Evolutionary conservation across 768 basidiomycete species (phyloP).

Genomic region (Cubamyces sp.): DNA sequence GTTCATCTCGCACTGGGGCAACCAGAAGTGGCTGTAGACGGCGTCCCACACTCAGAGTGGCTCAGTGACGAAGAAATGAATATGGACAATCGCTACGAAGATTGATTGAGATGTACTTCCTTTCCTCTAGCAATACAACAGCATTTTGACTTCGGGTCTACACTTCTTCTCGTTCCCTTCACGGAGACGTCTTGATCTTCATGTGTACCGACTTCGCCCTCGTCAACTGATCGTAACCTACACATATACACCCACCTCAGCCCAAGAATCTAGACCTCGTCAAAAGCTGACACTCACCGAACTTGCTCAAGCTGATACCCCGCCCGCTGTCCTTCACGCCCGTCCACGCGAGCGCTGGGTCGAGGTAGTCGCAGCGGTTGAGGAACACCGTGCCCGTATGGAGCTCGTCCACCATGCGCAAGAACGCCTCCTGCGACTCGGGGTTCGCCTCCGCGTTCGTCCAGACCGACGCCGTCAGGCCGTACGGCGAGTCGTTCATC

Average conservation of each 20-base stretch:
- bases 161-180: not conserved
- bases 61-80: not conserved
- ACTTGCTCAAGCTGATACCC: constrained; percentile 88
- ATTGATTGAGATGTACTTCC: not conserved
- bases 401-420: constrained; percentile 67
- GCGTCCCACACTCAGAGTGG: not conserved
- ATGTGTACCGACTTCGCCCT: constrained; percentile 81
- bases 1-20: constrained; percentile 33
- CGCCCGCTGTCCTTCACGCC: constrained; percentile 94
- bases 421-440: constrained; percentile 71
- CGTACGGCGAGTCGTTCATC: constrained; percentile 97
- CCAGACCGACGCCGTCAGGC: constrained; percentile 95
- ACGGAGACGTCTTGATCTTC: constrained; percentile 63
- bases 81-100: no score
- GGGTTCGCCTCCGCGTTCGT: constrained; percentile 67
- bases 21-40: constrained; percentile 30
- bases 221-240: constrained; percentile 87
- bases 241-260: no score
- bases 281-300: constrained; percentile 75
- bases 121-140: not conserved
- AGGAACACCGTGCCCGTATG: constrained; percentile 93
- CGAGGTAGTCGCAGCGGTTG: constrained; percentile 90
- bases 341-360: constrained; percentile 93
- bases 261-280: no score
- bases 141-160: not conserved